A percentile compares a stretch with the other conserved stretches of the same genome.
These are phyloP conservation scores for Cyberlindnera mississippiensis DNA, from an alignment of 805 yeast species.

Conservation along the genomic window DNA sequence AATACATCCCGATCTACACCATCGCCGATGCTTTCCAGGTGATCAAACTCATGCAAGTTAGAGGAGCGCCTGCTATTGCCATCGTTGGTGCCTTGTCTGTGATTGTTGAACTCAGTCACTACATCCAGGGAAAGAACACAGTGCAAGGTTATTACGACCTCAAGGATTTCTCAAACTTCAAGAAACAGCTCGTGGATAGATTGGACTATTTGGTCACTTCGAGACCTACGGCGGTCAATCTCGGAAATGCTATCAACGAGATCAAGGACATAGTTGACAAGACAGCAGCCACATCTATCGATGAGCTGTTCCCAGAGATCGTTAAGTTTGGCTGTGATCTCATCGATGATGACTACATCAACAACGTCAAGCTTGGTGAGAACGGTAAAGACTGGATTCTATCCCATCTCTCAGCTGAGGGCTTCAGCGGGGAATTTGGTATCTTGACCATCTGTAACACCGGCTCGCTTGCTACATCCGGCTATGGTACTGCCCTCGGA, in stretches of 20 bases:
- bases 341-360: constrained; percentile 72
- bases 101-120: constrained; percentile 58
- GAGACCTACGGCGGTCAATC: constrained; percentile 94
- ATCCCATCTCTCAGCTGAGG: constrained; percentile 40
- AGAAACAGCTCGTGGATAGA: constrained; percentile 38
- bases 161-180: constrained; percentile 30
- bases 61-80: constrained; percentile 99
- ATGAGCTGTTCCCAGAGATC: constrained; percentile 32
- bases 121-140: constrained; percentile 25
- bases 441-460: constrained; percentile 94
- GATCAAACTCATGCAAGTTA: constrained; percentile 87
- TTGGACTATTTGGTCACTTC: constrained; percentile 68
- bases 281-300: constrained; percentile 25
- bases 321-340: constrained; percentile 47
- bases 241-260: constrained; percentile 61
- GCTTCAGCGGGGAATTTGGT: constrained; percentile 62
- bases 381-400: constrained; percentile 73
- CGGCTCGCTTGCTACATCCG: constrained; percentile 95
- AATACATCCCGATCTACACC: constrained; percentile 55
- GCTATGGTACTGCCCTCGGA: constrained; percentile 96
- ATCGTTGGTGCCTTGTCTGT: constrained; percentile 87
- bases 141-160: constrained; percentile 32
- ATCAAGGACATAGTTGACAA: constrained; percentile 32
- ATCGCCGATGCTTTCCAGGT: constrained; percentile 77
- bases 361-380: constrained; percentile 73